A percentile compares a stretch with the other conserved stretches of the same genome.
Evolutionary conservation across 208 protist species (phyloP).

Genomic region (Acanthamoeba healyi): DNA sequence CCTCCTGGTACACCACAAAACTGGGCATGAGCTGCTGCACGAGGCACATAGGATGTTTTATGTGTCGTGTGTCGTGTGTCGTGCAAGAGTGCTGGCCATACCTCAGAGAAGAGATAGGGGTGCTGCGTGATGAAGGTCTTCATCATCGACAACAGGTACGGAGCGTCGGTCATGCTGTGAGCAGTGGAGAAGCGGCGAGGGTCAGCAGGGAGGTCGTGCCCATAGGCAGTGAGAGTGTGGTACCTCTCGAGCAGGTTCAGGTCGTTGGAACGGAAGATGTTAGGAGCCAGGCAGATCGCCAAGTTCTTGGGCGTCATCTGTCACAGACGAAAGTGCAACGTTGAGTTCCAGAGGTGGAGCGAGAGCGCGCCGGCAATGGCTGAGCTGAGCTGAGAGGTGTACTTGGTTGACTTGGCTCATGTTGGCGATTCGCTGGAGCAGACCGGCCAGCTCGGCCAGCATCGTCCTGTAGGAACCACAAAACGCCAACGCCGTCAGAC

Average conservation of each 20-base stretch:
- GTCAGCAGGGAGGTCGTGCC: no score
- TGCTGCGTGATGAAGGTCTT: constrained; percentile 4
- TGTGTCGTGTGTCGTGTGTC: no score
- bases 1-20: no score
- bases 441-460: not conserved
- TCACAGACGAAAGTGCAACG: not conserved
- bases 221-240: no score
- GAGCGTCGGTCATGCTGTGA: not conserved
- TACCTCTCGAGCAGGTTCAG: constrained; percentile 1
- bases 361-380: no score
- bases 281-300: not conserved
- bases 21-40: no score
- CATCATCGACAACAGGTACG: not conserved
- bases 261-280: constrained; percentile 11
- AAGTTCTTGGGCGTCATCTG: constrained; percentile 22
- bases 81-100: no score
- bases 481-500: no score
- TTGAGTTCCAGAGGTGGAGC: no score
- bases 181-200: not conserved
- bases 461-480: not conserved
- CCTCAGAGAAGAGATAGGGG: not conserved
- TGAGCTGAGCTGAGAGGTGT: no score
- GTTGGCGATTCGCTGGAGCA: not conserved
- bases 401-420: not conserved
- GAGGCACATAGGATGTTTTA: no score